Percentiles rank a stretch among this genome's conserved stretches.
phyloP scores from a whole-genome alignment of 2,329 filamentous ascomycete genomes.

The Trichoderma oligosporum region DNA sequence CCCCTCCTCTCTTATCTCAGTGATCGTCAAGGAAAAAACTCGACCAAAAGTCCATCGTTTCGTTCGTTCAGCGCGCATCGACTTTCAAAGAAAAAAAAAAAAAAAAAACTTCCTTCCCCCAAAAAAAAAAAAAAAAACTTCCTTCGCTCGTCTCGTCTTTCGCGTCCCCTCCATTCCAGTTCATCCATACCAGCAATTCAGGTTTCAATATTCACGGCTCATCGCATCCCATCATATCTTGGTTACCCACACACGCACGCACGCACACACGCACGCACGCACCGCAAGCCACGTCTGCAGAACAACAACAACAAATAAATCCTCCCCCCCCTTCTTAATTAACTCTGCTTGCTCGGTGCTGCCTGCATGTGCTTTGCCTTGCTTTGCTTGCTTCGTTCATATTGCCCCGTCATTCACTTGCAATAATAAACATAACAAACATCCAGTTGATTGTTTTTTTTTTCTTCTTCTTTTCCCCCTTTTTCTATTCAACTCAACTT shows the following conservation, averaged over 20 bases:
- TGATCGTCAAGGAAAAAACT: too few relatives aligned
- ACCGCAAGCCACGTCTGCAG: conserved; percentile 12
- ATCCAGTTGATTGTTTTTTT: not conserved
- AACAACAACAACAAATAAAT: conserved; percentile 6
- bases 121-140: too few relatives aligned
- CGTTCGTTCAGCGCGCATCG: too few relatives aligned
- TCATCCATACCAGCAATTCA: too few relatives aligned
- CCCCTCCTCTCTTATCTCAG: too few relatives aligned
- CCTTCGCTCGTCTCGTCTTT: too few relatives aligned
- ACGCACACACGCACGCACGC: too few relatives aligned
- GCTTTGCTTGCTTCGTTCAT: not conserved
- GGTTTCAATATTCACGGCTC: too few relatives aligned
- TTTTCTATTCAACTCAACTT: not conserved
- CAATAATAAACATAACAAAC: not conserved
- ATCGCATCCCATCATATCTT: too few relatives aligned
- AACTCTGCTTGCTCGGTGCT: not conserved
- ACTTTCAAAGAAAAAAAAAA: too few relatives aligned
- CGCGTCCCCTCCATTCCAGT: conserved; percentile 17
- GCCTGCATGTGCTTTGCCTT: not conserved
- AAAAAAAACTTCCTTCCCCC: too few relatives aligned
- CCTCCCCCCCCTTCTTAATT: not conserved
- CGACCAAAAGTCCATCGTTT: too few relatives aligned
- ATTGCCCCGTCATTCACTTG: not conserved
- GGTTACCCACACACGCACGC: conserved; percentile 9
- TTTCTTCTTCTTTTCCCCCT: not conserved